A percentile compares a stretch with the other conserved stretches of the same genome.
These are phyloP conservation scores for Chromera velia DNA, from an alignment of 73 alveolate species.

Conservation along the genomic window DNA sequence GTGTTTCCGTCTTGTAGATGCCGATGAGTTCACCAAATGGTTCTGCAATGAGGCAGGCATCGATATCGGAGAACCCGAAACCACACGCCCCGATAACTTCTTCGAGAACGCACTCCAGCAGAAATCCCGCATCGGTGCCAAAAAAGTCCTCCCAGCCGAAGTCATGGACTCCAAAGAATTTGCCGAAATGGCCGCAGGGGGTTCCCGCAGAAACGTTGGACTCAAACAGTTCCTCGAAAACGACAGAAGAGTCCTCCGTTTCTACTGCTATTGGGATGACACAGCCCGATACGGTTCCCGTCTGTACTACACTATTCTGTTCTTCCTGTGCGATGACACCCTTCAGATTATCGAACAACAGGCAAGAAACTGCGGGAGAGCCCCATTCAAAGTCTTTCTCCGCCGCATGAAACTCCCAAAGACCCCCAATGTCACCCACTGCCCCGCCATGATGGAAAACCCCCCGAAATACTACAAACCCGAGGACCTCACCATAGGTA, in stretches of 20 bases:
- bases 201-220: neutral
- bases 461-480: neutral
- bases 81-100: constrained; percentile 74
- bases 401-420: neutral
- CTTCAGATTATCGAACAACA: constrained; percentile 22
- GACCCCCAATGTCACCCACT: neutral
- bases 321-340: constrained; percentile 1
- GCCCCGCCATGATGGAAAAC: neutral
- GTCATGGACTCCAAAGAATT: neutral
- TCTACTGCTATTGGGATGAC: constrained; percentile 37
- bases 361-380: constrained; percentile 6
- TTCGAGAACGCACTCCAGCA: neutral
- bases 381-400: neutral
- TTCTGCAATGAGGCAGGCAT: constrained; percentile 76
- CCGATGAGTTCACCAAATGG: constrained; percentile 82
- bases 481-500: constrained; percentile 63
- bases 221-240: constrained; percentile 27
- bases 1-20: constrained; percentile 72
- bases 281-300: constrained; percentile 25
- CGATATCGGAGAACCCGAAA: constrained; percentile 66
- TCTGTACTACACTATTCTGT: neutral
- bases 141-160: neutral
- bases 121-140: neutral
- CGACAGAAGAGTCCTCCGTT: constrained; percentile 30
- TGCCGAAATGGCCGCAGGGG: neutral